Evolutionary conservation across 768 basidiomycete genomes (phyloP).

Genomic region (Naganishia randhawae): DNA sequence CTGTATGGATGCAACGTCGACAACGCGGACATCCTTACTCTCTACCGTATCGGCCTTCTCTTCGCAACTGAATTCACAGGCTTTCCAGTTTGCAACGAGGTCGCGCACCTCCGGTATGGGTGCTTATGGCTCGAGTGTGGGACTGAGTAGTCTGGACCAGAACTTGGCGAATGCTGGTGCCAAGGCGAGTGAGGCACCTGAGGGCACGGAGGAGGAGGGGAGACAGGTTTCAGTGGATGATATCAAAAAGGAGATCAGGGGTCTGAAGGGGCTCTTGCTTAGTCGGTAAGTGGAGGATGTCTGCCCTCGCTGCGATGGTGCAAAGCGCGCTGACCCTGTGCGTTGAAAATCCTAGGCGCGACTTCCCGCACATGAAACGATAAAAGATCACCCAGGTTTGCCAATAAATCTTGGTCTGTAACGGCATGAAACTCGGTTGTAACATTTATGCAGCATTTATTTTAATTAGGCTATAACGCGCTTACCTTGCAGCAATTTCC

Average conservation of each 20-base stretch:
- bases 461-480: not conserved
- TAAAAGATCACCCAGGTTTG: not conserved
- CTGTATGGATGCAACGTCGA: conserved; percentile 38
- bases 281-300: conserved; percentile 34
- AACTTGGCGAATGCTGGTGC: conserved; percentile 33
- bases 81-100: conserved; percentile 25
- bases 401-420: not conserved
- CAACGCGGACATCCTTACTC: conserved; percentile 46
- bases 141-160: conserved; percentile 32
- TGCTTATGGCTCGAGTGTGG: conserved; percentile 27
- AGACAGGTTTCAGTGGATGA: conserved; percentile 33
- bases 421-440: conserved; percentile 14
- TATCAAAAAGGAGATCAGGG: conserved; percentile 44
- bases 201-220: conserved; percentile 32
- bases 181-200: conserved; percentile 4
- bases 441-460: not conserved
- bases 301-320: too few species aligned
- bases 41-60: conserved; percentile 44
- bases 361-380: conserved; percentile 20
- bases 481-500: not conserved
- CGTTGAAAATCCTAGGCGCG: not conserved
- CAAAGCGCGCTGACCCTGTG: not conserved
- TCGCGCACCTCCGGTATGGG: not conserved
- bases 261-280: conserved; percentile 47
- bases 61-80: conserved; percentile 38